Percentiles rank a stretch among this genome's conserved stretches.
Evolutionary conservation across 345 rosid species (phyloP).

Genomic region (Anacardium occidentale): DNA sequence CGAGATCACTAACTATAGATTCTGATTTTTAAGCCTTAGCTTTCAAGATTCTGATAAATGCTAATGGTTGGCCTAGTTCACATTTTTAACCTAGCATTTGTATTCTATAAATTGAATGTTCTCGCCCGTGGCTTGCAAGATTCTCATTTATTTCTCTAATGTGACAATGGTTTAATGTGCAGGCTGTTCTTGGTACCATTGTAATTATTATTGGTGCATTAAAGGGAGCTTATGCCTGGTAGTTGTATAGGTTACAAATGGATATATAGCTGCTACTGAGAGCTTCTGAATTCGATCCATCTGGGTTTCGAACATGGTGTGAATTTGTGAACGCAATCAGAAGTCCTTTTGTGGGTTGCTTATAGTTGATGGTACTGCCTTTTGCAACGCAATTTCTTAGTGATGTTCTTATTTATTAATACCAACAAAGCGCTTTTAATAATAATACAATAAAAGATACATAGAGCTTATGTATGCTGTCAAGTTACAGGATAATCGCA

Average conservation of each 20-base stretch:
- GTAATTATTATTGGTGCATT: conserved; percentile 67
- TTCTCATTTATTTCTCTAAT: background rate
- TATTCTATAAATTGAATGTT: background rate
- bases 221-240: conserved; percentile 55
- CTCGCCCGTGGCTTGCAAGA: background rate
- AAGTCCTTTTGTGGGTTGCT: background rate
- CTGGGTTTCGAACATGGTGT: background rate
- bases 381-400: conserved; percentile 1
- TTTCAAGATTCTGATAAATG: background rate
- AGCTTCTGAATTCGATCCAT: background rate
- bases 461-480: too few relatives aligned
- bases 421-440: too few relatives aligned
- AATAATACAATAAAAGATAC: too few relatives aligned
- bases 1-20: too few relatives aligned
- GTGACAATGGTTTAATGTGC: conserved; percentile 15
- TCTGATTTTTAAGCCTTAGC: background rate
- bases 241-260: conserved; percentile 28
- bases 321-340: background rate
- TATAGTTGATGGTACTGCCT: background rate
- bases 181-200: conserved; percentile 78
- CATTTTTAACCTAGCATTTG: background rate
- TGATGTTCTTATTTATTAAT: background rate
- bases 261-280: background rate
- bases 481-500: too few relatives aligned
- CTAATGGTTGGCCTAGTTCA: background rate